Evolutionary conservation across 257 asterid species (phyloP).

Genomic region (Primulina tabacum): DNA sequence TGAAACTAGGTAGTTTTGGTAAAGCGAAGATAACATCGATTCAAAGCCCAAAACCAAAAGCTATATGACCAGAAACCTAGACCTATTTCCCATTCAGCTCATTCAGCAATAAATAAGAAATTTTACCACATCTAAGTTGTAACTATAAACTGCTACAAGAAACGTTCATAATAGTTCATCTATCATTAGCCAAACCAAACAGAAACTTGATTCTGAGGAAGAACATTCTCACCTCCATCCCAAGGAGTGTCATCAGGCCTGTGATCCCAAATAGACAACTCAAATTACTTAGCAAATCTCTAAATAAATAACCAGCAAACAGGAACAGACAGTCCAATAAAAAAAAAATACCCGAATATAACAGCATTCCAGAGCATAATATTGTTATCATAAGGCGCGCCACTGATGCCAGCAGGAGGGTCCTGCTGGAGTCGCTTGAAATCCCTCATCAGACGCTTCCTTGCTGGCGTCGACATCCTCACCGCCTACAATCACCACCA

Average conservation of each 20-base stretch:
- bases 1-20: background rate
- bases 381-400: constrained; percentile 82
- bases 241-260: constrained; percentile 96
- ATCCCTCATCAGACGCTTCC: constrained; percentile 94
- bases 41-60: background rate
- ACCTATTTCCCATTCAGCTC: background rate
- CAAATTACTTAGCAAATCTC: background rate
- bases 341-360: constrained; percentile 66
- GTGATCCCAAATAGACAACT: constrained; percentile 32
- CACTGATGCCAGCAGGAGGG: constrained; percentile 95
- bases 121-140: background rate
- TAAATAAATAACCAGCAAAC: background rate
- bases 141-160: background rate
- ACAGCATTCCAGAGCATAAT: constrained; percentile 96
- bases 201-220: background rate
- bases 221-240: constrained; percentile 80
- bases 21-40: background rate
- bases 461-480: constrained; percentile 84
- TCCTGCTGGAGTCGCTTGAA: constrained; percentile 91
- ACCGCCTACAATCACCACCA: constrained; percentile 32
- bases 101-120: background rate
- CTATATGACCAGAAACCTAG: background rate
- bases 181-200: background rate
- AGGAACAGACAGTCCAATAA: constrained; percentile 1
- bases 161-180: background rate